phyloP scores from a whole-genome alignment of 1,139 yeast genomes.

The Nakaseomyces kungkrabaensis region DNA sequence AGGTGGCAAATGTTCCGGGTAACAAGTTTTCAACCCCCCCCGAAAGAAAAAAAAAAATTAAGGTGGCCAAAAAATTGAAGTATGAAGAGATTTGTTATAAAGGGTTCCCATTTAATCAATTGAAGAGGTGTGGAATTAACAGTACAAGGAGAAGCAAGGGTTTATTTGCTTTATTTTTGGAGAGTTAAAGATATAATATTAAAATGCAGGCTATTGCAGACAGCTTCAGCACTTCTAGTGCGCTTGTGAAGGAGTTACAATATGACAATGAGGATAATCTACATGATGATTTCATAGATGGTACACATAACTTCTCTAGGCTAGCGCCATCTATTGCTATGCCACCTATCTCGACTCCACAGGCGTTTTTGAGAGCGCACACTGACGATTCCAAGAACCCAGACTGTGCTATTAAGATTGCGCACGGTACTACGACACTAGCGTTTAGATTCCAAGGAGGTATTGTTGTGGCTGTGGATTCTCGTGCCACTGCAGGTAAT shows the following conservation, averaged over 20 bases:
- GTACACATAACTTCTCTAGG: slow-evolving; percentile 23
- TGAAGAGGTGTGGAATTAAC: no score
- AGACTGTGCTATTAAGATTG: slow-evolving; percentile 89
- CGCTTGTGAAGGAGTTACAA: slow-evolving; percentile 19
- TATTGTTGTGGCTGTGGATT: slow-evolving; percentile 91
- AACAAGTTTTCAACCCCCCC: no score
- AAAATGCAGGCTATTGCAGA: slow-evolving; percentile 28
- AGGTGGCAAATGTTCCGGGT: neutral
- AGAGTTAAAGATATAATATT: no score
- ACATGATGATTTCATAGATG: slow-evolving; percentile 30
- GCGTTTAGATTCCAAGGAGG: slow-evolving; percentile 97
- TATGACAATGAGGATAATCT: slow-evolving; percentile 29
- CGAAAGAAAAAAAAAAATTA: no score
- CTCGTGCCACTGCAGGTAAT: slow-evolving; percentile 96
- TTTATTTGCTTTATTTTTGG: no score
- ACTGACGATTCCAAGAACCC: slow-evolving; percentile 90
- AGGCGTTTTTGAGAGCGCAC: slow-evolving; percentile 95
- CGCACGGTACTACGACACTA: slow-evolving; percentile 96
- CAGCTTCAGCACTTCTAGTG: slow-evolving; percentile 14
- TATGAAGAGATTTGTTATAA: no score
- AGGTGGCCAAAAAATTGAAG: no score
- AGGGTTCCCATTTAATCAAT: no score
- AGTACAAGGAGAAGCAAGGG: no score
- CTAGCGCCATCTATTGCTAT: slow-evolving; percentile 56
- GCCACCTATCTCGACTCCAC: slow-evolving; percentile 84